Base-by-base conservation (phyloP, 257 asterid species). In the Nicotiana paniculata region DNA sequence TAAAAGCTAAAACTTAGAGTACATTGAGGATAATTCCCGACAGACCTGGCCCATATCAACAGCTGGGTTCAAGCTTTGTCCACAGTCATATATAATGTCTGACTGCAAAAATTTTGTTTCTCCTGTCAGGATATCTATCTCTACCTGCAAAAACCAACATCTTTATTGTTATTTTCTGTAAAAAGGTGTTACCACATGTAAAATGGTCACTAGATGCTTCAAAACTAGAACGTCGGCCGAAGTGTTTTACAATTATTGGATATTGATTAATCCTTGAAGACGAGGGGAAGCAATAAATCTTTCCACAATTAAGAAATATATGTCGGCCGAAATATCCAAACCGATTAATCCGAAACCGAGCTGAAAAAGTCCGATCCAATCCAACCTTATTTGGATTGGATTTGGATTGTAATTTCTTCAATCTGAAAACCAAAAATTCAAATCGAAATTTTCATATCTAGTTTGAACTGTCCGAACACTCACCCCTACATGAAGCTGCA, bases 1-100 rank as follows among this genome's bases (percentile, higher is more conserved):
- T 74, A 74, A 74, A 74, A 48, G 79, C 39, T 46, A 74, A 12
- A 21, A 26, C 79, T 74, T 51, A 7, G 16, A 21, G 61, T 74
- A 46, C 13, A 21, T 72, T 0, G 59, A 28, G 51, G 32, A 2
- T 15, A 77, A 21, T 48, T 74, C 26, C 16, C 63, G 4, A 26
- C 28, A 26, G 83, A 90, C 97, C 97, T 93, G 97, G 81, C 97
- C 97, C 87, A 93, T 74, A 88, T 93, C 97, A 54, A 93, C 90
- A 26, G 97, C 97, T 5, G 97, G 97, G 62, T 93, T 93, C 91
- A 93, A 70, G 90, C 97, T 93, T 89, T 90, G 97, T 63, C 97
- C 97, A 77, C 93, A 93, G 83, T 93, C 97, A 81, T 93, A 93
- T 59, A 90, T 83, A 33, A 93, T 90, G 84, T 92, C 95, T 35